A percentile compares a stretch with the other conserved stretches of the same genome.
These are phyloP conservation scores for Venturia pyrina DNA, from an alignment of 2,329 filamentous ascomycete species.

Conservation along the genomic window DNA sequence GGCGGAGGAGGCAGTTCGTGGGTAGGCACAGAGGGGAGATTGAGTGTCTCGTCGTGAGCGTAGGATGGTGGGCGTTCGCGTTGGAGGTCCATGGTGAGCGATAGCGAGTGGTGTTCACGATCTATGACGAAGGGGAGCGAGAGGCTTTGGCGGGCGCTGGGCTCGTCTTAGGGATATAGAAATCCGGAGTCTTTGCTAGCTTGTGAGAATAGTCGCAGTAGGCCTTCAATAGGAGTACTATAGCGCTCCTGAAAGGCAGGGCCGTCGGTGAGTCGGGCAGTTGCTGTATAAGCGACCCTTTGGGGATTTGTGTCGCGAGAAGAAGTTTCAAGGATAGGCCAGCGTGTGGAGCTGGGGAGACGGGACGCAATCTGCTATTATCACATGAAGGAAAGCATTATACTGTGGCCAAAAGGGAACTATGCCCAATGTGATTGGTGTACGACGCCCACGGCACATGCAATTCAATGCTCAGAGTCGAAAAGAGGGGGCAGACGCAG, in stretches of 20 bases:
- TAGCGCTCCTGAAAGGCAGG: neutral
- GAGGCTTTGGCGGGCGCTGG: neutral
- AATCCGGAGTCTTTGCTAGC: neutral
- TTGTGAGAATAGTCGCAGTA: neutral
- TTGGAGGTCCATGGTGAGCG: slow-evolving; percentile 15
- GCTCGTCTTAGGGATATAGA: neutral
- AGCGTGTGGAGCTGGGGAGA: neutral
- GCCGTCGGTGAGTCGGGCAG: neutral
- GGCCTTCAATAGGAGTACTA: neutral
- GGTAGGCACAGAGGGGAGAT: slow-evolving; percentile 32
- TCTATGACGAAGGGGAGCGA: slow-evolving; percentile 2
- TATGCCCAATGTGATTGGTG: neutral
- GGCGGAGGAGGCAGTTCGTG: slow-evolving; percentile 24
- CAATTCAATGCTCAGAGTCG: neutral
- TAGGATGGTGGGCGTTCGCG: slow-evolving; percentile 32
- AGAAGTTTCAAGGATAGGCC: slow-evolving; percentile 2
- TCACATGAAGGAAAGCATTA: neutral
- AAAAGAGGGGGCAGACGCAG: neutral
- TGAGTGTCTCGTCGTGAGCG: slow-evolving; percentile 31
- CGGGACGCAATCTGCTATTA: neutral
- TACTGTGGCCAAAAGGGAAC: neutral
- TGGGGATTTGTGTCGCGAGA: slow-evolving; percentile 5
- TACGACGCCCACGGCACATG: neutral
- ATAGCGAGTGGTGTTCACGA: slow-evolving; percentile 3
- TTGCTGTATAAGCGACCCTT: neutral